Percentiles rank a stretch among this genome's conserved stretches.
phyloP scores from a whole-genome alignment of 2,329 filamentous ascomycete species.

The Zymoseptoria passerinii region DNA sequence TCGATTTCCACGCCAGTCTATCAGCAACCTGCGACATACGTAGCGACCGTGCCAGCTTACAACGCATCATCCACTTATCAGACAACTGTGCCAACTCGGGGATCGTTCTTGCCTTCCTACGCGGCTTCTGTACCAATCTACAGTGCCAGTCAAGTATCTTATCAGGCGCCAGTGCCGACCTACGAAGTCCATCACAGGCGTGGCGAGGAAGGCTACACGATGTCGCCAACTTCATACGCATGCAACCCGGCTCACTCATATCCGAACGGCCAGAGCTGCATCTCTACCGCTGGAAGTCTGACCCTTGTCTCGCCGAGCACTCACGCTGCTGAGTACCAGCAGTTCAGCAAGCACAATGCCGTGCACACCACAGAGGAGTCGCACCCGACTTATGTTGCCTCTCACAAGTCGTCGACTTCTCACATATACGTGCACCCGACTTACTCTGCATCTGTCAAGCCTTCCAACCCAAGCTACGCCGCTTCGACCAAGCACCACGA shows the following conservation, averaged over 20 bases:
- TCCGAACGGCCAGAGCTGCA: conserved; percentile 15
- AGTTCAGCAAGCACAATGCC: neutral
- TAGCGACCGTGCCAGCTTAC: neutral
- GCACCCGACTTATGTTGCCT: neutral
- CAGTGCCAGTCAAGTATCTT: neutral
- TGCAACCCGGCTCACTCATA: conserved; percentile 21
- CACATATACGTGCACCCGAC: neutral
- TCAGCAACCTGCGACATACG: neutral
- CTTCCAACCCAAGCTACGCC: neutral
- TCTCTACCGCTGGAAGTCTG: conserved; percentile 11
- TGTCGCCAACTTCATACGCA: conserved; percentile 4
- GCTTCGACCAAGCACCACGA: neutral
- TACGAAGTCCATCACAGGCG: neutral
- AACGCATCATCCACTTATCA: neutral
- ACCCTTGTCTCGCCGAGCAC: conserved; percentile 9
- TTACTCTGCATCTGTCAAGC: neutral
- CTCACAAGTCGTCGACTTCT: neutral
- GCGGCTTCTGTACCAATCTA: neutral
- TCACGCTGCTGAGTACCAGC: neutral
- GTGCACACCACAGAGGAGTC: neutral
- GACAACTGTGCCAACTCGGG: neutral
- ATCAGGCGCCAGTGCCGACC: neutral
- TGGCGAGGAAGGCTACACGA: neutral
- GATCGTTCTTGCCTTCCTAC: neutral
- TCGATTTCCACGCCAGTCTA: neutral